Percentiles rank a stretch among this genome's conserved stretches.
Evolutionary conservation across 179 eudicot species (phyloP).

Genomic region (Gypsophila paniculata): DNA sequence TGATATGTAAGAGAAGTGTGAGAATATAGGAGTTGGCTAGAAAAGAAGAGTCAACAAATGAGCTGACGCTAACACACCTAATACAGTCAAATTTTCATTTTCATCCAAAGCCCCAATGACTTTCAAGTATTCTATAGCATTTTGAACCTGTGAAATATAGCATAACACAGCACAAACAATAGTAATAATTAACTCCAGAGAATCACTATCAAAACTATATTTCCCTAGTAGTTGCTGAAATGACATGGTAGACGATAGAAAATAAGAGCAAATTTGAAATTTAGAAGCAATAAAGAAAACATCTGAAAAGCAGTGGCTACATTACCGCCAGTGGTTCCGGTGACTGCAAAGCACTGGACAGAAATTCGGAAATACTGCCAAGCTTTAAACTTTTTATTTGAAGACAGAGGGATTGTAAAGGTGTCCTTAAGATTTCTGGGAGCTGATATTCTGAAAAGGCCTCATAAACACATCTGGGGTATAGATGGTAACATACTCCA

Average conservation of each 20-base stretch:
- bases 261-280: not conserved
- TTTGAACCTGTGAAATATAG: constrained; percentile 61
- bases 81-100: constrained; percentile 72
- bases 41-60: constrained; percentile 1
- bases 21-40: not conserved
- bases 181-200: not conserved
- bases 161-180: not conserved
- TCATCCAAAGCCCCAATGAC: constrained; percentile 95
- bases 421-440: constrained; percentile 90
- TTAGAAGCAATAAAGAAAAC: not conserved
- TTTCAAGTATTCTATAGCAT: constrained; percentile 87
- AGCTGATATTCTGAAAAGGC: constrained; percentile 95
- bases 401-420: constrained; percentile 90
- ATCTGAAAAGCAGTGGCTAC: not conserved
- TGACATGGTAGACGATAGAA: not conserved
- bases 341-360: constrained; percentile 90
- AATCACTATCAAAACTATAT: not conserved
- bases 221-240: constrained; percentile 4
- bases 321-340: constrained; percentile 75
- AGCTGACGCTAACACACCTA: constrained; percentile 45
- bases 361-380: constrained; percentile 76
- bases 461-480: constrained; percentile 86
- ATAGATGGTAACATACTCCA: constrained; percentile 91
- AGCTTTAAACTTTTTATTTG: constrained; percentile 93
- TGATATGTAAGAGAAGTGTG: not conserved